These are phyloP conservation scores for Choiromyces venosus DNA, from an alignment of 495 filamentous ascomycete genomes.

Conservation along the genomic window DNA sequence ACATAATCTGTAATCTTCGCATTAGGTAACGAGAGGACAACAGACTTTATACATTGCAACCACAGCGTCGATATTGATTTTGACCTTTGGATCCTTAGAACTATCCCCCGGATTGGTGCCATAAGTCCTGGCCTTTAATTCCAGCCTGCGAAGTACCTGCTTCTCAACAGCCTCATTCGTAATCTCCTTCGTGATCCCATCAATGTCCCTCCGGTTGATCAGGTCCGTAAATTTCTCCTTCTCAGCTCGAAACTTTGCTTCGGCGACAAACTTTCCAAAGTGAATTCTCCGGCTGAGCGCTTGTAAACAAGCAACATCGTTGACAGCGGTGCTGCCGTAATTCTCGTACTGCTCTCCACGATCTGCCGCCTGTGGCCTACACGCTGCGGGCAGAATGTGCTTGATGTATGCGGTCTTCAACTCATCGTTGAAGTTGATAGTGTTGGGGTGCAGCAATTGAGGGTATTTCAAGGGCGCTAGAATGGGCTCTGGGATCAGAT, in stretches of 20 bases:
- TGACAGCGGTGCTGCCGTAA: conserved; percentile 87
- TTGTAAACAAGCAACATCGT: conserved; percentile 86
- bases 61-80: conserved; percentile 90
- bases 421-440: conserved; percentile 82
- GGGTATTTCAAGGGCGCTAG: conserved; percentile 87
- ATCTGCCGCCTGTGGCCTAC: conserved; percentile 59
- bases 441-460: conserved; percentile 80
- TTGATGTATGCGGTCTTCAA: conserved; percentile 82
- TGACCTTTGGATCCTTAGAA: conserved; percentile 46
- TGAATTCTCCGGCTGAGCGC: conserved; percentile 87
- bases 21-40: not conserved
- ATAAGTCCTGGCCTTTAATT: conserved; percentile 90
- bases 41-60: conserved; percentile 84
- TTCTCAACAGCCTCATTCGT: conserved; percentile 84
- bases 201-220: conserved; percentile 71
- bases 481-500: conserved; percentile 70
- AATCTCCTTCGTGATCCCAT: conserved; percentile 81
- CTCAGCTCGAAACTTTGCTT: conserved; percentile 91
- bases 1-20: not conserved
- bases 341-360: conserved; percentile 85
- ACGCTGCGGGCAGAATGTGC: conserved; percentile 74
- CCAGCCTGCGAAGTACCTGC: conserved; percentile 81
- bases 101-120: conserved; percentile 72
- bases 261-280: conserved; percentile 98
- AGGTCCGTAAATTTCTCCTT: conserved; percentile 69